Evolutionary conservation across 805 yeast genomes (phyloP), one percentile per base, ranked within the genome.

Genomic region (Blastobotrys terrestris): DNA sequence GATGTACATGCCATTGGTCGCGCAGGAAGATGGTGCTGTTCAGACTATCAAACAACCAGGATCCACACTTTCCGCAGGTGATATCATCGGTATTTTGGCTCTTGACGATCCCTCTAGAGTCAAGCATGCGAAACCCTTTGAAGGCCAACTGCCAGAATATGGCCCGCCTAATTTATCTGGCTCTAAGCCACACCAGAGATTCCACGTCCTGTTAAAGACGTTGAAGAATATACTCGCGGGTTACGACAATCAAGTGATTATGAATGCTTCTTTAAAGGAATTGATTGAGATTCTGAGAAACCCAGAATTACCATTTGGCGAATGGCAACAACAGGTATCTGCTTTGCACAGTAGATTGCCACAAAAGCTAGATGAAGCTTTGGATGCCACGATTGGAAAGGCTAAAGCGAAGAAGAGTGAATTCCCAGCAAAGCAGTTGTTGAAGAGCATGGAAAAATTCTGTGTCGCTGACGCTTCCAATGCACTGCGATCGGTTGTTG

Each of bases 11-110:
- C 97, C 99, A 49, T 78, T 94, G 63, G 75, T 91, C 65, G 92
- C 97, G 18, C 88, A 84, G 70, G 99, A 92, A 70, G 85, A 87
- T 64, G 99, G 99, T 78, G 76, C 79, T 54, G 87, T 91, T 51
- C 97, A 92, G 74, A 75, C 90, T 44, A 82, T 94, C 67, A 92
- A 94, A 72, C 99, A 94, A 74, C 98, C 99, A 7, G 99, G 99
- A 50, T 85, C 98, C n/a, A 89, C 95, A 22, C 85, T 94, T 54
- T 81, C 81, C 62, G 97, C 97, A 48, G 99, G 99, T 73, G 99
- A 94, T 66, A 92, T 95, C 56, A 80, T 94, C 67, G 99, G 97
- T 20, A 92, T 94, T 55, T 77, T 94, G 61, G 84, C 97, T 15
- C 76, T 94, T 53, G 99, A 95, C 66, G 99, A 94, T 68, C 98